A percentile compares a stretch with the other conserved stretches of the same genome.
phyloP scores from a whole-genome alignment of 495 filamentous ascomycete species.

The Stereocaulon alpinum region DNA sequence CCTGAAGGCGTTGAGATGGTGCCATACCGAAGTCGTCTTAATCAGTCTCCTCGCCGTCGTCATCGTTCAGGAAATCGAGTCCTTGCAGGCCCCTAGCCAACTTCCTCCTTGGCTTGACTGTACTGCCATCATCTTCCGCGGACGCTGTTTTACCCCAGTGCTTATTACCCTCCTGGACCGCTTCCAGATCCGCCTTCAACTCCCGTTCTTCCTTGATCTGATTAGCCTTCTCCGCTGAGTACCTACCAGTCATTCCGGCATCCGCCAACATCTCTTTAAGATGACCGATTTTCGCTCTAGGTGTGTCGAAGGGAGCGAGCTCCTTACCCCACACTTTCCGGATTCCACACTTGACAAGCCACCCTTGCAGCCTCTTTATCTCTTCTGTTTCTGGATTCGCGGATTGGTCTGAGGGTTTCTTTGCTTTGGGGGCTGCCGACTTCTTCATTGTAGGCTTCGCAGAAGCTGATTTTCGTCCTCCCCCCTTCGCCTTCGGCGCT shows the following conservation, averaged over 20 bases:
- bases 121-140: constrained; percentile 36
- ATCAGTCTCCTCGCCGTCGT: constrained; percentile 43
- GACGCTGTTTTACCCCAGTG: constrained; percentile 55
- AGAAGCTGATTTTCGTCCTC: constrained; percentile 30
- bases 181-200: constrained; percentile 68
- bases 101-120: constrained; percentile 30
- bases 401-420: constrained; percentile 26
- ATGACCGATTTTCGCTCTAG: constrained; percentile 73
- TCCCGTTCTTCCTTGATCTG: constrained; percentile 81
- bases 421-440: constrained; percentile 21
- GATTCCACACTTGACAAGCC: constrained; percentile 84
- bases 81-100: constrained; percentile 37
- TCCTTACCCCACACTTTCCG: constrained; percentile 86
- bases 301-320: constrained; percentile 61
- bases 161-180: constrained; percentile 66
- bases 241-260: constrained; percentile 77
- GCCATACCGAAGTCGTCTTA: constrained; percentile 22
- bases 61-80: constrained; percentile 45
- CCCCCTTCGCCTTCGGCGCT: constrained; percentile 45
- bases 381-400: constrained; percentile 58
- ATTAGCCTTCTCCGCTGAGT: constrained; percentile 69
- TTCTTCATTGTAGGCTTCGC: constrained; percentile 23
- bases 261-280: constrained; percentile 68
- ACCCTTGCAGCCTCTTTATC: constrained; percentile 83
- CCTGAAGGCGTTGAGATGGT: not conserved